Percentiles rank a stretch among this genome's conserved stretches.
phyloP scores from a whole-genome alignment of 805 yeast species.

The Jamesozyma jinghongensis region DNA sequence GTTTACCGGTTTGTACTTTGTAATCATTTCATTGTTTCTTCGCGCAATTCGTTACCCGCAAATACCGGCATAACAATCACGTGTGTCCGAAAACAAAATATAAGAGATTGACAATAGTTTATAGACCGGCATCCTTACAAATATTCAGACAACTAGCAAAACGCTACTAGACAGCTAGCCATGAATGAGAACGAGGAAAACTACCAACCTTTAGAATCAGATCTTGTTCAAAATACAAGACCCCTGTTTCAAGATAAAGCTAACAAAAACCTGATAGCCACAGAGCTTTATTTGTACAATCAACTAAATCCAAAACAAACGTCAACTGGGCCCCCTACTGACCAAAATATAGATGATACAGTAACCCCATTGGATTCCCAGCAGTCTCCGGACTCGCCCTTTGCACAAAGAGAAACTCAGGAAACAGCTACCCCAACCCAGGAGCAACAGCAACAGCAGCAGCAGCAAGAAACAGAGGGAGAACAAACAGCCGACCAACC shows the following conservation, averaged over 20 bases:
- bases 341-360: neutral
- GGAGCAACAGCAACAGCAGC: neutral
- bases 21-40: too few species aligned
- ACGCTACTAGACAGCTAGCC: too few species aligned
- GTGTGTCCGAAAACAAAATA: neutral
- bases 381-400: neutral
- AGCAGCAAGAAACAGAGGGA: neutral
- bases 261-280: neutral
- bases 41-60: too few species aligned
- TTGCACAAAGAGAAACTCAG: neutral
- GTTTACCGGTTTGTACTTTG: too few species aligned
- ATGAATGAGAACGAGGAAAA: conserved; percentile 8
- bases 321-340: neutral
- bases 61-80: too few species aligned
- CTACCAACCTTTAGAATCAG: conserved; percentile 15
- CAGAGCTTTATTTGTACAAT: conserved; percentile 6
- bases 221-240: conserved; percentile 4
- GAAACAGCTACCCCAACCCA: neutral
- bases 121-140: neutral
- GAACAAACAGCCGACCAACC: conserved; percentile 57
- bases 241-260: conserved; percentile 1
- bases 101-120: neutral
- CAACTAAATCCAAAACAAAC: conserved; percentile 2
- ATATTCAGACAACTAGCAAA: neutral
- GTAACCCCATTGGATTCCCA: neutral